A percentile compares a stretch with the other conserved stretches of the same genome.
phyloP scores from a whole-genome alignment of 2,329 filamentous ascomycete species.

The Aspergillus fumigatiaffinis region DNA sequence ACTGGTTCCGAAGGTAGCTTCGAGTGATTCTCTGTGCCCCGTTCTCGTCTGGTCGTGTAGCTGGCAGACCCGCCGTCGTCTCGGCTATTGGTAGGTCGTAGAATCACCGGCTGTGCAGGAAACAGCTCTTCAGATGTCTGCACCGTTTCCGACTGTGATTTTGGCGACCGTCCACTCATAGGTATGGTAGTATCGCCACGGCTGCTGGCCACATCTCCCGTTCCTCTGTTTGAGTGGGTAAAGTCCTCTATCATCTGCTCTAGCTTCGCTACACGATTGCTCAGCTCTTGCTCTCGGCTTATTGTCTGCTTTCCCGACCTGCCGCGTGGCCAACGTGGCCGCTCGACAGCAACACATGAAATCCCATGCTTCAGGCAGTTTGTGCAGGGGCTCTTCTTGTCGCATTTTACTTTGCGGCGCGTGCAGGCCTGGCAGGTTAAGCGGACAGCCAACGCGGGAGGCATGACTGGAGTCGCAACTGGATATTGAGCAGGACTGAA shows the following conservation, averaged over 20 bases:
- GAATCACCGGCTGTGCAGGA: no score
- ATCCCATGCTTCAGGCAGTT: background rate
- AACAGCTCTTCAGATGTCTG: no score
- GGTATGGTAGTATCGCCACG: background rate
- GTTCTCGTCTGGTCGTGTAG: no score
- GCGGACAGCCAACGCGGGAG: no score
- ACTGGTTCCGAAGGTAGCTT: no score
- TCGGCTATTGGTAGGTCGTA: accelerated
- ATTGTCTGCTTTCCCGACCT: background rate
- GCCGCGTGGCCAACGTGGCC: background rate
- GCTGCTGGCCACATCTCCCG: background rate
- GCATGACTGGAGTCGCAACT: no score
- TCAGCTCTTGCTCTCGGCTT: background rate
- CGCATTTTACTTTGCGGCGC: background rate
- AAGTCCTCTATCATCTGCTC: background rate
- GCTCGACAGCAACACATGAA: background rate
- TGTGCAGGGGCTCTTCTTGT: background rate
- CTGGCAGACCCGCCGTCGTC: no score
- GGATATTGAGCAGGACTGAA: no score
- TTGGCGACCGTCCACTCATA: no score
- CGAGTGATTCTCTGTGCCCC: no score
- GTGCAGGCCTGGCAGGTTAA: background rate
- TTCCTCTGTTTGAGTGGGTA: background rate
- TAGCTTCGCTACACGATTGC: background rate
- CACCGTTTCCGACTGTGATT: no score